phyloP scores from a whole-genome alignment of 257 asterid species.

The Paulownia fortunei region DNA sequence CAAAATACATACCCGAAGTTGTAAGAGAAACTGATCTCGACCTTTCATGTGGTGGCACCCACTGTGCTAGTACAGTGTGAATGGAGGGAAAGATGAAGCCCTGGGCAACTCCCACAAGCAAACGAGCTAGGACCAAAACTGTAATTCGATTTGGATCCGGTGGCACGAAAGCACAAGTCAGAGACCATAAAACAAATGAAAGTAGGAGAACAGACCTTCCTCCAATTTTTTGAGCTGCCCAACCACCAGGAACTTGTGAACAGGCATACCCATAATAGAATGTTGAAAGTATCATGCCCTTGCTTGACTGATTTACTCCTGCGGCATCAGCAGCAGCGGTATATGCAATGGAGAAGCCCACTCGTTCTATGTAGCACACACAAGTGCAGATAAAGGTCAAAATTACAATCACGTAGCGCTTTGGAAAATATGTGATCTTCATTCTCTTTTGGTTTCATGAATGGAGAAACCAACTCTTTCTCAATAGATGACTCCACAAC shows the following conservation, averaged over 20 bases:
- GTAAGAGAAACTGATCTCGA: constrained; percentile 91
- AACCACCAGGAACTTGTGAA: constrained; percentile 96
- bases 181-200: constrained; percentile 84
- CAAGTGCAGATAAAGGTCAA: constrained; percentile 87
- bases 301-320: constrained; percentile 76
- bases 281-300: constrained; percentile 83
- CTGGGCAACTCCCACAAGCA: constrained; percentile 94
- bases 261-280: constrained; percentile 94
- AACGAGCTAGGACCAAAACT: constrained; percentile 76
- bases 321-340: constrained; percentile 95
- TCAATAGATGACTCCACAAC: constrained; percentile 1
- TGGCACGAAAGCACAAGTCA: constrained; percentile 83
- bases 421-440: constrained; percentile 65
- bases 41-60: constrained; percentile 96
- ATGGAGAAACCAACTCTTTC: constrained; percentile 32
- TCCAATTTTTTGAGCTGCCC: constrained; percentile 94
- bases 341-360: constrained; percentile 93
- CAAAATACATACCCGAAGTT: constrained; percentile 93
- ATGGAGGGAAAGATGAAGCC: constrained; percentile 97
- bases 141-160: constrained; percentile 68
- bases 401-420: constrained; percentile 70
- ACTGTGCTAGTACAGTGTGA: constrained; percentile 93
- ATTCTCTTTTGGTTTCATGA: constrained; percentile 56
- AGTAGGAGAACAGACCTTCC: constrained; percentile 86
- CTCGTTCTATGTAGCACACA: constrained; percentile 91